Evolutionary conservation across 75 land plant species (phyloP).

Genomic region (Isoetes taiwanensis): DNA sequence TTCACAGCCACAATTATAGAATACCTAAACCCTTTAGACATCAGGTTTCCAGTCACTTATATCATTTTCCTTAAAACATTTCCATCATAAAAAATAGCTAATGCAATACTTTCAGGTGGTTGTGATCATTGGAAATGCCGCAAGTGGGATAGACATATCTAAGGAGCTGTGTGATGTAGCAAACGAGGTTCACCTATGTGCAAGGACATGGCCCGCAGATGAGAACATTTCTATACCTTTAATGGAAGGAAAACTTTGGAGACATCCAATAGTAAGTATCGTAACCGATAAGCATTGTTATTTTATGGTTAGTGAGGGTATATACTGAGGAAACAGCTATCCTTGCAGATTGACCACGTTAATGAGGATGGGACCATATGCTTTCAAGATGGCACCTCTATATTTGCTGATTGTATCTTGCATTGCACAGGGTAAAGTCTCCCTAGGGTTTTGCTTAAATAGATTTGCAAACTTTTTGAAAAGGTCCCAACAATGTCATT

Average conservation of each 20-base stretch:
- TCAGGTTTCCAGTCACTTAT: too few species aligned
- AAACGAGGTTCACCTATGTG: slow-evolving; percentile 70
- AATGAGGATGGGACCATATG: slow-evolving; percentile 54
- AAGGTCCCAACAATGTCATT: too few species aligned
- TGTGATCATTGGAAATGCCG: slow-evolving; percentile 52
- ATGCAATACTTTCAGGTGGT: slow-evolving; percentile 43
- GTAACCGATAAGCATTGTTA: too few species aligned
- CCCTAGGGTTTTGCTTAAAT: too few species aligned
- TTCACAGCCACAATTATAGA: slow-evolving; percentile 85
- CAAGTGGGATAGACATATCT: slow-evolving; percentile 72
- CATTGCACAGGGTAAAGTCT: slow-evolving; percentile 99
- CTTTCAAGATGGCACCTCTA: slow-evolving; percentile 48
- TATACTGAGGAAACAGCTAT: not conserved
- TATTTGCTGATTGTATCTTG: slow-evolving; percentile 52
- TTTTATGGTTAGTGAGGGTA: too few species aligned
- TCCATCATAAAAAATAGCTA: too few species aligned
- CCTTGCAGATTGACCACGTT: slow-evolving; percentile 48
- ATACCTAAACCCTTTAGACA: slow-evolving; percentile 52
- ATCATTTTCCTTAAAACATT: too few species aligned
- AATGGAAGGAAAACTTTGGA: slow-evolving; percentile 34
- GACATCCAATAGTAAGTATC: slow-evolving; percentile 49
- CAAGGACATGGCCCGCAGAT: slow-evolving; percentile 26
- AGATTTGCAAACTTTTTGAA: too few species aligned
- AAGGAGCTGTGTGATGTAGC: slow-evolving; percentile 50
- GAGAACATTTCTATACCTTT: slow-evolving; percentile 17